Base-by-base conservation (phyloP, 371 early-diverging fungal genomes). In the Dinochytrium kinnereticum region DNA sequence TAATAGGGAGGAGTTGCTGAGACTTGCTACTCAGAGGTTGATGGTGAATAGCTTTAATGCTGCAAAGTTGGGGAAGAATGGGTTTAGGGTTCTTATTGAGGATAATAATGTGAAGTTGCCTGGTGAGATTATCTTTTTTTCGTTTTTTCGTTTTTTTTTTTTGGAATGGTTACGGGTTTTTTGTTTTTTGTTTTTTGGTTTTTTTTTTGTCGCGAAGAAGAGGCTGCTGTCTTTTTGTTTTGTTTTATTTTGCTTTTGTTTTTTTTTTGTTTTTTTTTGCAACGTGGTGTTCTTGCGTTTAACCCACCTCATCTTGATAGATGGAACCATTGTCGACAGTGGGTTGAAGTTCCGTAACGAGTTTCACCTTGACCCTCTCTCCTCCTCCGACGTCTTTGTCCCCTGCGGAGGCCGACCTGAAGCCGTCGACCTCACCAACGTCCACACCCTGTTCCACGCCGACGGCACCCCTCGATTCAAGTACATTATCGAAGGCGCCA, bases 381-480 rank as follows among this genome's bases (percentile, higher is more conserved):
- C 93, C 26, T 76, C 85, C 1, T 93, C 96, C 65, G 92, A 92
- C 68, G 86, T 98, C 59, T 97, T 98, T 86, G 97, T 98, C n/a
- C 98, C 98, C 2, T 98, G 98, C 76, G 98, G 98, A 81, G 98
- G 98, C 70, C 93, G 98, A 70, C 98, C 98, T 66, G 98, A 98
- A 84, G 91, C 98, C 19, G 93, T 98, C 39, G 98, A 97, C 86
- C 86, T 98, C 31, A 89, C 89, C 84, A 98, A 98, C 78, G 95
- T 98, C 26, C 81, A 88, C 59, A 61, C 79, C 44, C 84, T 98
- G 49, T 84, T 97, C 68, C 90, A 90, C 59, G 81, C 82, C 39
- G 92, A 95, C 73, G 94, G 95, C 68, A 83, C 87, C 51, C 92
- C 98, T 21, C 87, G 95, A 26, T 98, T 94, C 93, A 97, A 98